Evolutionary conservation across 768 basidiomycete genomes (phyloP), one percentile per base, ranked within the genome.

Genomic region (Pholiota molesta): DNA sequence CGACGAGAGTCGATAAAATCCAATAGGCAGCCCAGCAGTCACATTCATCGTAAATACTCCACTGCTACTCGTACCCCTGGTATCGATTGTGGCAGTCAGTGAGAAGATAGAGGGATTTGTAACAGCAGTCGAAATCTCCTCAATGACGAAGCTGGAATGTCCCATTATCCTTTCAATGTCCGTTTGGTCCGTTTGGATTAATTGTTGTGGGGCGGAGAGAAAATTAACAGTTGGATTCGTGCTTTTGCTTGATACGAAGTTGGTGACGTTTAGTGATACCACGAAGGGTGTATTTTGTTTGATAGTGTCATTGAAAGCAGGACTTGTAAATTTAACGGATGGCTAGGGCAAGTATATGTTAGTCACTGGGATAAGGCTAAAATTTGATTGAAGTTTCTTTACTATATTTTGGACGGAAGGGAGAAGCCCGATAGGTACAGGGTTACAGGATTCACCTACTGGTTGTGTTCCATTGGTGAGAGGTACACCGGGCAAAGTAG

Each of bases 11-110:
- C 52, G 51, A 33, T 54, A 61, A 33, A 31, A n/a, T 14, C 60
- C 60, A 26, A 76, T 79, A 35, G 84, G 78, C 26, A 89, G 73
- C 62, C 87, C 87, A 31, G 71, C 72, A 0, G 78, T 74, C 44
- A 91, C 83, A 52, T 72, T 71, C 21, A 81, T 79, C 7, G 75
- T 73, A 11, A 87, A 49, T 49, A 49, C 10, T 26, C 47, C 47
- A 21, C 47, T 49, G 23, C 13, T 49, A 26, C 9, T 49, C n/a
- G 47, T 7, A 23, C 47, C 47, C 6, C 47, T 14, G 6, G 47
- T 6, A 26, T 49, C 47, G 7, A 49, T 11, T 26, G 47, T 49
- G 11, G 47, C 9, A 5, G 23, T 5, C 3, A 49, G 13, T 17
- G 42, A 9, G 23, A 49, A 49, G 23, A 49, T 2, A 7, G 2